Evolutionary conservation across 768 basidiomycete genomes (phyloP).

Genomic region (Royoungia palumana): DNA sequence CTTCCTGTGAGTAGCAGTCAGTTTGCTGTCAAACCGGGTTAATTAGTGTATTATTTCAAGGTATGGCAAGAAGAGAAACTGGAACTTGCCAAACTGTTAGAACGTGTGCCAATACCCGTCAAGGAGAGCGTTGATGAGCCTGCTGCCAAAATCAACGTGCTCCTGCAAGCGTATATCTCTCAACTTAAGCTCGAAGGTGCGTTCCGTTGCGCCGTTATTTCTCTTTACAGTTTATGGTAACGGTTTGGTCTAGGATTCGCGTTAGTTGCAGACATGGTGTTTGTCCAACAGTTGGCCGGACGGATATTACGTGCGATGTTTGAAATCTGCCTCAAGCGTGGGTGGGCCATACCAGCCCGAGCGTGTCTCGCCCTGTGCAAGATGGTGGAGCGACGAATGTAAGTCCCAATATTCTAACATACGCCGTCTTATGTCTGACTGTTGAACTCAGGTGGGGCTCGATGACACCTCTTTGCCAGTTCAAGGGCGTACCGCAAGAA

Average conservation of each 20-base stretch:
- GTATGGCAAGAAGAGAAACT: slow-evolving; percentile 83
- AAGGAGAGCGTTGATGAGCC: slow-evolving; percentile 97
- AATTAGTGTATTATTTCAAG: slow-evolving; percentile 25
- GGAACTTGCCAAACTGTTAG: slow-evolving; percentile 84
- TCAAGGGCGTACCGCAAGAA: slow-evolving; percentile 84
- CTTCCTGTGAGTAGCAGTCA: slow-evolving; percentile 55
- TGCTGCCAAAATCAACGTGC: slow-evolving; percentile 94
- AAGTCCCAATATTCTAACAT: slow-evolving; percentile 20
- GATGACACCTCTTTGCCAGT: slow-evolving; percentile 96
- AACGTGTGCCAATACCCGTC: slow-evolving; percentile 94
- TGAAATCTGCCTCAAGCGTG: slow-evolving; percentile 95
- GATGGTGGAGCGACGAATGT: slow-evolving; percentile 90
- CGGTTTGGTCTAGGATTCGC: slow-evolving; percentile 57
- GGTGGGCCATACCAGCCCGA: slow-evolving; percentile 95
- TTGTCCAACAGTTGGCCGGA: slow-evolving; percentile 95
- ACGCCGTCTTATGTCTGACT: not conserved
- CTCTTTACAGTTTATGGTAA: not conserved
- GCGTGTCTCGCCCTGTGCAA: slow-evolving; percentile 92
- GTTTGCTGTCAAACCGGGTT: not conserved
- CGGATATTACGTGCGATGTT: slow-evolving; percentile 96
- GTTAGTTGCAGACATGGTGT: slow-evolving; percentile 90
- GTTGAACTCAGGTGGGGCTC: slow-evolving; percentile 77
- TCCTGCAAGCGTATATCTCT: slow-evolving; percentile 92
- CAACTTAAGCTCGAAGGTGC: slow-evolving; percentile 85
- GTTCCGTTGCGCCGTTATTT: slow-evolving; percentile 2